phyloP scores from a whole-genome alignment of 495 filamentous ascomycete species.

The Astrocystis sublimbata region DNA sequence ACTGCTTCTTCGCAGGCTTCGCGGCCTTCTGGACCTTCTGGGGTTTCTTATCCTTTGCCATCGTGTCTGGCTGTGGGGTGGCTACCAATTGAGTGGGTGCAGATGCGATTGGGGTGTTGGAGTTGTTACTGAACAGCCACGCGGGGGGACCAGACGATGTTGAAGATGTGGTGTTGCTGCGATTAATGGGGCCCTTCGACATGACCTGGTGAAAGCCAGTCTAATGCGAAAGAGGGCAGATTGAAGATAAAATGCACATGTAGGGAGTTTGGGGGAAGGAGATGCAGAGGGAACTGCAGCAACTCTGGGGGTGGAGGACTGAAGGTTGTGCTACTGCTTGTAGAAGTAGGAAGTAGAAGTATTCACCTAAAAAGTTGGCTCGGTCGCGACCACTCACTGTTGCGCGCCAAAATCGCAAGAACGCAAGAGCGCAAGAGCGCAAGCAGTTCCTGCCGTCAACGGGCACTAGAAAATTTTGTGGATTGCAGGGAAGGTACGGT shows the following conservation, averaged over 20 bases:
- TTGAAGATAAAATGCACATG: background rate
- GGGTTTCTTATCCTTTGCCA: conserved; percentile 30
- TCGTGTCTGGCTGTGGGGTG: conserved; percentile 20
- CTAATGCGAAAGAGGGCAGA: background rate
- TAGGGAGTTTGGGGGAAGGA: background rate
- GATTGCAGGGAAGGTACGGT: conserved; percentile 13
- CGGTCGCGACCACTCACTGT: background rate
- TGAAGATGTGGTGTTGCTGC: conserved; percentile 12
- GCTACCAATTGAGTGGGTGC: conserved; percentile 12
- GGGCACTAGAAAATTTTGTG: conserved; percentile 27
- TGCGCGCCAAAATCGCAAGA: too few relatives aligned
- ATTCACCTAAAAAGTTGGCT: too few relatives aligned
- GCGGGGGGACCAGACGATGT: conserved; percentile 33
- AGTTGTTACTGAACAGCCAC: conserved; percentile 52
- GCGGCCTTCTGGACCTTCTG: conserved; percentile 28
- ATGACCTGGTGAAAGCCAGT: conserved; percentile 26
- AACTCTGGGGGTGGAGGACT: too few relatives aligned
- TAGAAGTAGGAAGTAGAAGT: too few relatives aligned
- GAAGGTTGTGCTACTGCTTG: too few relatives aligned
- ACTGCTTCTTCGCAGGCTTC: conserved; percentile 24
- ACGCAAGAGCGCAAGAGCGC: too few relatives aligned
- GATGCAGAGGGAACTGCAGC: background rate
- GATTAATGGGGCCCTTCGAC: conserved; percentile 18
- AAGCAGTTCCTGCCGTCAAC: background rate
- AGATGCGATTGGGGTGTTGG: conserved; percentile 37